Evolutionary conservation across 176 grass and related monocot genomes (phyloP), one percentile per base, ranked within the genome.

Genomic region (Avena sativa): DNA sequence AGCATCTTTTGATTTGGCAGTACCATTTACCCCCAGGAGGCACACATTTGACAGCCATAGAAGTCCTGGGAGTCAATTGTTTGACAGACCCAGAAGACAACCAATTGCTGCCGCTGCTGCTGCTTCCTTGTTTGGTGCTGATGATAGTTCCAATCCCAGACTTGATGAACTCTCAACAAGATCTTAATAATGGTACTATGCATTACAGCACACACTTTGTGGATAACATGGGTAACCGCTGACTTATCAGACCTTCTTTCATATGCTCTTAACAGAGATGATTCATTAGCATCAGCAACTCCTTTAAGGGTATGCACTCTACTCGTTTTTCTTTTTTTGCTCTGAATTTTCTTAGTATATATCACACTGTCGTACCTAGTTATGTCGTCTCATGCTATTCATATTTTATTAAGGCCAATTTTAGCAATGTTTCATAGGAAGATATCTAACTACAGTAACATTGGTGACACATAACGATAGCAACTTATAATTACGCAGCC

Each of bases 111-210:
- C 88, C 89, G 85, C 95, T 52, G 11, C 96, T 40, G 90, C 91
- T 6, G 76, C 80, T 81, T 91, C 96, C 48, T 89, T 95, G 67
- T 95, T 95, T 87, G 90, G 90, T 28, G 81, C 85, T 70, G 92
- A 95, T 94, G 92, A 95, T 63, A 95, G 63, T 61, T 81, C 70
- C 19, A 94, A 89, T 81, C 86, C 90, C 74, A 92, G 88, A 83
- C 93, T 95, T 76, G 88, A 95, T 86, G 96, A 92, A 38, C 92
- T 95, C 92, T 95, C 25, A 92, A 98, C 62, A 98, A 86, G 78
- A 92, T 84, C n/a, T 87, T 95, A 43, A 84, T 83, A 43, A 84
- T 83, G 69, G 88, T 86, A 50, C 82, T 98, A 58, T 91, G 90
- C 84, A 94, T 95, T 83, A 86, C 72, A 66, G 88, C 93, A 83